Evolutionary conservation across 225 moss, liverwort and hornwort genomes (phyloP).

Genomic region (Marchantia paleacea): DNA sequence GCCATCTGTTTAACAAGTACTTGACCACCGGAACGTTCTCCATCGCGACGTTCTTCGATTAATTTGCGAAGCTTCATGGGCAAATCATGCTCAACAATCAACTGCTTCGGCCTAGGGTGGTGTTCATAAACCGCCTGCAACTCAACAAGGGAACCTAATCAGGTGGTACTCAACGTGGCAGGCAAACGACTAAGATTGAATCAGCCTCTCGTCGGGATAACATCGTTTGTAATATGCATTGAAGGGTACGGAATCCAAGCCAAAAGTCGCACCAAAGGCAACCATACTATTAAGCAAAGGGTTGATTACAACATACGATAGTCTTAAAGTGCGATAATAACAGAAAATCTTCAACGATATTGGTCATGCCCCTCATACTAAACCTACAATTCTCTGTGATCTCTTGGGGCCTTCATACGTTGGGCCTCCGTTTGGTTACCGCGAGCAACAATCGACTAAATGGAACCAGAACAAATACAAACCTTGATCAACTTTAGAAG

Average conservation of each 20-base stretch:
- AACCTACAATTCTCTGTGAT: neutral
- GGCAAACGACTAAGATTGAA: neutral
- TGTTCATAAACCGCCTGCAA: conserved; percentile 94
- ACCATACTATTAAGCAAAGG: too few relatives aligned
- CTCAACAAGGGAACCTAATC: neutral
- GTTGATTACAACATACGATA: neutral
- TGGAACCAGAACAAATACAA: neutral
- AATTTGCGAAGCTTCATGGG: conserved; percentile 67
- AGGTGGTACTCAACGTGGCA: neutral
- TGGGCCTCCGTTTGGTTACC: neutral
- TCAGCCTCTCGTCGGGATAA: neutral
- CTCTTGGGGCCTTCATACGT: neutral
- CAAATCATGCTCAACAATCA: conserved; percentile 89
- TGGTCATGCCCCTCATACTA: neutral
- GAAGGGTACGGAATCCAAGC: neutral
- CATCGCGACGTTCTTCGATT: conserved; percentile 86
- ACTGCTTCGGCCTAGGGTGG: conserved; percentile 93
- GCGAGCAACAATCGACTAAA: neutral
- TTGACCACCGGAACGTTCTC: conserved; percentile 89
- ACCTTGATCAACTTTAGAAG: conserved; percentile 95
- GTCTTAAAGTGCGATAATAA: neutral
- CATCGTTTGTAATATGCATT: neutral
- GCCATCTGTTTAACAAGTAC: conserved; percentile 99
- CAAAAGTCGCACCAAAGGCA: neutral
- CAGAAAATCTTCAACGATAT: neutral